Evolutionary conservation across 2,329 filamentous ascomycete species (phyloP), one percentile per base, ranked within the genome.

Genomic region (Decorospora gaudefroyi): DNA sequence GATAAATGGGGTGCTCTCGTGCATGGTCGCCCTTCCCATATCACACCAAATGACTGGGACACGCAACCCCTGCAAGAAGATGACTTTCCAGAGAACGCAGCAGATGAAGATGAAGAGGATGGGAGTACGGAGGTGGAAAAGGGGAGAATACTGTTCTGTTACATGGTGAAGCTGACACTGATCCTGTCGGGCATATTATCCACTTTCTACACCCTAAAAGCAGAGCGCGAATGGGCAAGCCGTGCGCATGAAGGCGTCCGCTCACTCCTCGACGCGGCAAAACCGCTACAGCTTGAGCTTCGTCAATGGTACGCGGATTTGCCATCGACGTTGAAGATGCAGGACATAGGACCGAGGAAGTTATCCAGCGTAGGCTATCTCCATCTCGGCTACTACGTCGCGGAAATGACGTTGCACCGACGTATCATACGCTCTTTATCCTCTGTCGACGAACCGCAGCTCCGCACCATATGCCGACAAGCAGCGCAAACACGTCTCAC

Each of bases 1-100:
- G 83, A 86, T 51, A 82, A 80, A 55, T 84, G 79, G 81, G 76
- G 78, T 2, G 75, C 78, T 2, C 71, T 82, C 25, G 76, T 80
- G 18, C 78, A 81, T 51, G 81, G 82, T 6, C 72, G 81, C 17
- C 80, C 80, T 8, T 78, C 77, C 16, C 76, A 82, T 37, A 78
- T 84, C 16, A 71, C 71, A 4, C 65, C 72, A 3, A 72, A 72
- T 6, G 79, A 83, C 54, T 85, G 82, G 82, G 76, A 76, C 16
- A 74, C 83, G 2, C 69, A 70, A 18, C 60, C 68, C 2, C 67
- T 78, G 6, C 69, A 66, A 12, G 65, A 70, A 31, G 62, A 67
- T 6, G 78, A 80, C 46, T 80, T 80, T 36, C 61, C 62, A 1
- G 63, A 67, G 29, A 64, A 59, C 26, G 59, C 62, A 1, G 52